Evolutionary conservation across 225 moss, liverwort and hornwort species (phyloP).

Genomic region (Physcomitrium patens): DNA sequence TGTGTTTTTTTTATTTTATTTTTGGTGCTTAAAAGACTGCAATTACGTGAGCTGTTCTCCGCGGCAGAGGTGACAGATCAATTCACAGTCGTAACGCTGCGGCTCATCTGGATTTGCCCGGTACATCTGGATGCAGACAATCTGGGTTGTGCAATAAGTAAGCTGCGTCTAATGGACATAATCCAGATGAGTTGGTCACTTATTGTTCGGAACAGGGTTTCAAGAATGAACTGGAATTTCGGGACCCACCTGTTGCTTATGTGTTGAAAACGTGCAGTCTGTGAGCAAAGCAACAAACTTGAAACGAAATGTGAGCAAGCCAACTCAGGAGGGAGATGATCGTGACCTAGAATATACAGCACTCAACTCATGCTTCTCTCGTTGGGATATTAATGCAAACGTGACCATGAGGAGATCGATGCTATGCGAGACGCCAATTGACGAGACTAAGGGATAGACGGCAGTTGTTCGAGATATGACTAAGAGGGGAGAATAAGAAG

Average conservation of each 20-base stretch:
- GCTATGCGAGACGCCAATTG: too few species aligned
- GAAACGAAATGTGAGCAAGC: not conserved
- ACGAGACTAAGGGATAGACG: too few species aligned
- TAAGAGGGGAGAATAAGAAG: not conserved
- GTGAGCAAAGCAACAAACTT: not conserved
- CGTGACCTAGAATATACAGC: not conserved
- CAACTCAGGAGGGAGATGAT: not conserved
- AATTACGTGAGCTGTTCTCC: too few species aligned
- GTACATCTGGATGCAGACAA: too few species aligned
- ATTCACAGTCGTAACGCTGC: conserved; percentile 15
- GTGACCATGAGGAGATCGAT: too few species aligned
- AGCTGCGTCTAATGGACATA: too few species aligned
- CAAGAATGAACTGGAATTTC: not conserved
- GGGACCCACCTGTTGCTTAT: not conserved
- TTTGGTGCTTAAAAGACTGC: too few species aligned
- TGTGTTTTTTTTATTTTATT: too few species aligned
- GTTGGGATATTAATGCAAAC: not conserved
- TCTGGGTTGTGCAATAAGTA: too few species aligned
- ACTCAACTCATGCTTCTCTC: not conserved
- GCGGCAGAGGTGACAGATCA: too few species aligned
- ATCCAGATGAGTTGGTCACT: not conserved
- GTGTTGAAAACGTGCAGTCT: not conserved
- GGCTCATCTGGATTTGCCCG: conserved; percentile 3
- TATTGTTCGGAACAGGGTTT: not conserved
- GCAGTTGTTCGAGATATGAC: too few species aligned